Conservation (phyloP, 306 rosid genomes). For the Quercus bicolor region DNA sequence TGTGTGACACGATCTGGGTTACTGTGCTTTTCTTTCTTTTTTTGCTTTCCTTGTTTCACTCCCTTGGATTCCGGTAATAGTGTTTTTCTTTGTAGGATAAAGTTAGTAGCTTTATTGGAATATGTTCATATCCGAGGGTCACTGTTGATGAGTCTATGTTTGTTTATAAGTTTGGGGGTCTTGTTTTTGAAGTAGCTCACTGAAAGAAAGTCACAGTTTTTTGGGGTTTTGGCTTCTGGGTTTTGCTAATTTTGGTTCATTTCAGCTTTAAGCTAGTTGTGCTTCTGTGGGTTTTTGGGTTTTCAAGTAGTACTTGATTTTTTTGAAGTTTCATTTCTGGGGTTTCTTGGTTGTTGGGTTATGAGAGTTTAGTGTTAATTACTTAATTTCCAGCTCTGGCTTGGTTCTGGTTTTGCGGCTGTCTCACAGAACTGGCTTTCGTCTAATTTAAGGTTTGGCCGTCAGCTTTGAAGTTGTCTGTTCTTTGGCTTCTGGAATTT, state of each 20-base stretch:
- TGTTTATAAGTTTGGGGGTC: slow-evolving; percentile 22
- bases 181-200: slow-evolving; percentile 19
- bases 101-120: slow-evolving; percentile 48
- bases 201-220: slow-evolving; percentile 12
- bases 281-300: background rate
- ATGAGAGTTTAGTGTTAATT: background rate
- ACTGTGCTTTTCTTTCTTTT: slow-evolving; percentile 15
- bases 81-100: slow-evolving; percentile 28
- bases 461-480: background rate
- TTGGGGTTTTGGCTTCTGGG: slow-evolving; percentile 7
- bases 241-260: slow-evolving; percentile 1
- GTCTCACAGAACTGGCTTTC: slow-evolving; percentile 2
- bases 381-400: background rate
- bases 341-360: background rate
- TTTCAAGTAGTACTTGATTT: background rate
- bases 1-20: slow-evolving; percentile 46
- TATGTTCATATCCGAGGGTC: slow-evolving; percentile 34
- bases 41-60: slow-evolving; percentile 36
- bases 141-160: slow-evolving; percentile 20
- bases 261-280: background rate
- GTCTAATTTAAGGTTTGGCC: background rate
- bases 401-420: background rate
- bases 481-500: slow-evolving; percentile 20
- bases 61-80: slow-evolving; percentile 51
- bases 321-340: background rate